phyloP scores from a whole-genome alignment of 1,284 basidiomycete species.

The Ustilago shanxiensis region DNA sequence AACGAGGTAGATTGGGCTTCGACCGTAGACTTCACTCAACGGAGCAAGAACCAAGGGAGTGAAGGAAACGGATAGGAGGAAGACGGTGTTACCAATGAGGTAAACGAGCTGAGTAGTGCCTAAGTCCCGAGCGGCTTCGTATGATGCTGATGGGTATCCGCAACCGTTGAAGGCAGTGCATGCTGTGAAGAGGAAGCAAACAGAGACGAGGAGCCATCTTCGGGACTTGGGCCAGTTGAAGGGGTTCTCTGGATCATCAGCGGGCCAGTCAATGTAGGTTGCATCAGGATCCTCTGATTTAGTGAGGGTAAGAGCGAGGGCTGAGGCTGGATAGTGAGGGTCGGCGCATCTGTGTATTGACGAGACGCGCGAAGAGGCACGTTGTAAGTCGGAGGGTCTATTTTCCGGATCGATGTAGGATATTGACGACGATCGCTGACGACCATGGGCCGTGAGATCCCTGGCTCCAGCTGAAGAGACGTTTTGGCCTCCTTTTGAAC shows the following conservation, averaged over 20 bases:
- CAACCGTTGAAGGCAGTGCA: slow-evolving; percentile 61
- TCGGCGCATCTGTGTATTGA: slow-evolving; percentile 42
- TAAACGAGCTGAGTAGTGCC: slow-evolving; percentile 42
- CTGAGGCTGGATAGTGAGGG: slow-evolving; percentile 39
- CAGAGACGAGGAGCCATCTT: slow-evolving; percentile 43
- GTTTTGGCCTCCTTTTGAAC: slow-evolving; percentile 2
- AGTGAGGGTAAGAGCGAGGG: slow-evolving; percentile 44
- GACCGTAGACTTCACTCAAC: slow-evolving; percentile 55
- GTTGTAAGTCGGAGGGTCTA: slow-evolving; percentile 33
- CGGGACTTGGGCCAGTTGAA: slow-evolving; percentile 55
- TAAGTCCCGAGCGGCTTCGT: slow-evolving; percentile 29
- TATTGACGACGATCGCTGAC: slow-evolving; percentile 32
- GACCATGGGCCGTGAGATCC: slow-evolving; percentile 6
- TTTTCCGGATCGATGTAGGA: slow-evolving; percentile 34
- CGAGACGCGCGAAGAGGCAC: slow-evolving; percentile 43
- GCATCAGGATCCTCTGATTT: slow-evolving; percentile 47
- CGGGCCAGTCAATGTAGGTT: slow-evolving; percentile 57
- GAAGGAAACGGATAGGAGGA: slow-evolving; percentile 53
- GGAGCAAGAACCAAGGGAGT: slow-evolving; percentile 59
- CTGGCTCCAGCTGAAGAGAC: background rate
- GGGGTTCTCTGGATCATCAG: slow-evolving; percentile 54
- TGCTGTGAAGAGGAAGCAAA: slow-evolving; percentile 54
- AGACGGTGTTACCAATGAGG: slow-evolving; percentile 49
- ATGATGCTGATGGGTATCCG: slow-evolving; percentile 44
- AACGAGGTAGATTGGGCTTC: slow-evolving; percentile 51